phyloP scores from a whole-genome alignment of 345 rosid genomes.

The Eutrema yunnanense region DNA sequence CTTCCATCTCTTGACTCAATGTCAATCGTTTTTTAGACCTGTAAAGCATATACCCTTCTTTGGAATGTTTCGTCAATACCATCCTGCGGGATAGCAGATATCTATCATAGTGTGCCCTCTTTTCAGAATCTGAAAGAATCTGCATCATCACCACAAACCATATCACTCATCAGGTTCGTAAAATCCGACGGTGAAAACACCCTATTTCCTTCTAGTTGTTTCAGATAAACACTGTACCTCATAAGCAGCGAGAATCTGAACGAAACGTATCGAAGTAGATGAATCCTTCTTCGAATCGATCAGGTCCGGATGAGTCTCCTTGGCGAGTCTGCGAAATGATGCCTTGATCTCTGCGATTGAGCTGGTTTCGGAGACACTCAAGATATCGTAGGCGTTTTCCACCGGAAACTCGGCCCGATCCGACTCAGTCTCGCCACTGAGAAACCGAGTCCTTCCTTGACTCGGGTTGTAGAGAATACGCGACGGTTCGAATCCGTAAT shows the following conservation, averaged over 20 bases:
- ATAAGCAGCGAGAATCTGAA: slow-evolving; percentile 88
- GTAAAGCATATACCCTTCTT: slow-evolving; percentile 34
- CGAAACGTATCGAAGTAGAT: slow-evolving; percentile 53
- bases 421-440: slow-evolving; percentile 44
- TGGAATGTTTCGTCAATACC: slow-evolving; percentile 38
- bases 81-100: slow-evolving; percentile 56
- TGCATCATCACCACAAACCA: slow-evolving; percentile 35
- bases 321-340: slow-evolving; percentile 77
- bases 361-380: slow-evolving; percentile 59
- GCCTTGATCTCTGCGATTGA: slow-evolving; percentile 81
- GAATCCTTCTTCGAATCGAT: slow-evolving; percentile 38
- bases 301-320: slow-evolving; percentile 91
- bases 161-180: not conserved
- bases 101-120: slow-evolving; percentile 62
- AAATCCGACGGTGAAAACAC: no score
- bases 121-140: slow-evolving; percentile 84
- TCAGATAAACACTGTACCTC: slow-evolving; percentile 40
- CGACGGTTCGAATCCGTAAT: slow-evolving; percentile 4
- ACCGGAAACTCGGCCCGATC: slow-evolving; percentile 48
- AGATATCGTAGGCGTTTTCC: slow-evolving; percentile 65
- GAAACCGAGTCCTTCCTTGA: slow-evolving; percentile 34
- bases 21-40: slow-evolving; percentile 36
- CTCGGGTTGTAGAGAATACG: slow-evolving; percentile 8
- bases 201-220: no score
- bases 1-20: slow-evolving; percentile 61